Conservation (phyloP, 192 early-diverging fungal species). For the Podila minutissima region DNA sequence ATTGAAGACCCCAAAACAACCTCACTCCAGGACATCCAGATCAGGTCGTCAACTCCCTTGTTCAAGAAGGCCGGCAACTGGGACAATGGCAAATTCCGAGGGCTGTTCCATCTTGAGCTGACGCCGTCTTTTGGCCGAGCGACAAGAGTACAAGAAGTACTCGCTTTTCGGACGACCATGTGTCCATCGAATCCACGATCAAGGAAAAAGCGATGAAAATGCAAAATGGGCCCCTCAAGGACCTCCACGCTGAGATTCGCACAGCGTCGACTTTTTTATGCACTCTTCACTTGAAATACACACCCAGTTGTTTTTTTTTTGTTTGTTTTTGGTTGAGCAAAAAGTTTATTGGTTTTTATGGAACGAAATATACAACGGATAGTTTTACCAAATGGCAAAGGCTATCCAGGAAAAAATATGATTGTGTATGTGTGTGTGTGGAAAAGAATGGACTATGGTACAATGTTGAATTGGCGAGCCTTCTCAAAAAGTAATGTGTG, state of each 20-base stretch:
- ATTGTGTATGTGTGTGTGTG: not conserved
- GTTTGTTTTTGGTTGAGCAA: constrained; percentile 14
- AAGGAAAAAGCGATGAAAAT: no score
- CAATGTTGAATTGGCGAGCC: not conserved
- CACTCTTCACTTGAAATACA: no score
- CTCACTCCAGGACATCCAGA: not conserved
- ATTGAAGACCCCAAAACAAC: no score
- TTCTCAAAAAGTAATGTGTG: not conserved
- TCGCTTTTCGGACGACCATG: no score
- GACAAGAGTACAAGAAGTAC: not conserved
- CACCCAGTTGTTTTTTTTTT: no score
- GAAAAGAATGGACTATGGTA: not conserved
- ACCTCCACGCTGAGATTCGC: no score
- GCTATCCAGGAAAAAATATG: constrained; percentile 9
- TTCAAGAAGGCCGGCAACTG: not conserved
- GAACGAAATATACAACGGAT: not conserved
- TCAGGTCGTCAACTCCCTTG: not conserved
- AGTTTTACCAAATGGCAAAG: constrained; percentile 9
- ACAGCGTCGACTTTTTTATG: no score
- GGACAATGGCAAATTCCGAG: constrained; percentile 15
- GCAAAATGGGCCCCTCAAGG: no score
- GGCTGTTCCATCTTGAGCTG: constrained; percentile 17
- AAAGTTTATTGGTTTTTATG: constrained; percentile 5
- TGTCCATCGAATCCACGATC: not conserved
- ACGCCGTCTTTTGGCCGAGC: not conserved